phyloP scores from a whole-genome alignment of 495 filamentous ascomycete species.

The Podospora pseudopauciseta region DNA sequence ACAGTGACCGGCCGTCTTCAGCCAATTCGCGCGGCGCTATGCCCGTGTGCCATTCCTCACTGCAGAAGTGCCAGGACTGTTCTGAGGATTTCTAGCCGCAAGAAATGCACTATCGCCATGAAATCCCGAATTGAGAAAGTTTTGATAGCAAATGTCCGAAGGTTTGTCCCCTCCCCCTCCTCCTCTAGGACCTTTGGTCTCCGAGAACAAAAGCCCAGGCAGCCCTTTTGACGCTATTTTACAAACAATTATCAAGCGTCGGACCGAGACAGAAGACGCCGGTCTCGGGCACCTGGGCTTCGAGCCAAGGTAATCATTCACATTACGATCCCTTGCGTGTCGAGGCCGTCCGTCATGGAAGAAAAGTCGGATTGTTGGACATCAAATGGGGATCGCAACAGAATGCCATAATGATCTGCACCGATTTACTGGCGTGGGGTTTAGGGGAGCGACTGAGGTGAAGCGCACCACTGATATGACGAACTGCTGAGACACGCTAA shows the following conservation, averaged over 20 bases:
- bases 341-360: not conserved
- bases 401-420: not conserved
- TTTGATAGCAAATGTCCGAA: not conserved
- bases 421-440: not conserved
- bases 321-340: not conserved
- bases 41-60: constrained; percentile 24
- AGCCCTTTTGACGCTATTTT: not conserved
- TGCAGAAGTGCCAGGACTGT: constrained; percentile 8
- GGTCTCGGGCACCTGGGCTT: not conserved
- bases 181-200: not conserved
- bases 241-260: not conserved
- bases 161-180: not conserved
- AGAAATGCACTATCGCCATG: not conserved
- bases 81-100: not conserved
- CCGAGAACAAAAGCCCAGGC: not conserved
- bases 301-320: not conserved
- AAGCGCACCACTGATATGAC: not conserved
- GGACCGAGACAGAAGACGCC: too few species aligned
- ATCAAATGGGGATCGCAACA: not conserved
- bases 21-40: not conserved
- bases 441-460: too few species aligned
- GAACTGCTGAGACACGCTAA: constrained; percentile 3
- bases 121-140: not conserved
- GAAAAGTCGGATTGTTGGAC: not conserved
- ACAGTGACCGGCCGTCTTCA: not conserved